A percentile compares a stretch with the other conserved stretches of the same genome.
Conservation (phyloP, 1,139 yeast genomes). For the Hansenula sp. region DNA sequence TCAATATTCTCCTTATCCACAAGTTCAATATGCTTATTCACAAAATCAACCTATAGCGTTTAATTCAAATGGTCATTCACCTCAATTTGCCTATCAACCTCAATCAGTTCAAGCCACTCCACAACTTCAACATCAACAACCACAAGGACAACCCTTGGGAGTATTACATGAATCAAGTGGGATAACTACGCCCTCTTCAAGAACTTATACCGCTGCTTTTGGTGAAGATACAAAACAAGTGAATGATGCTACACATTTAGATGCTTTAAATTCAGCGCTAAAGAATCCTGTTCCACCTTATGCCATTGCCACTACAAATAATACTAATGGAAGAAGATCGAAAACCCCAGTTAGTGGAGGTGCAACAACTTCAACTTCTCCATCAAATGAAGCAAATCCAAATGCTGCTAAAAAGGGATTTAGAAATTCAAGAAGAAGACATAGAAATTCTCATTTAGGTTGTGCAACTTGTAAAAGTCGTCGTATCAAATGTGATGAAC, state of each 20-base stretch:
- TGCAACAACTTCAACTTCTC: background rate
- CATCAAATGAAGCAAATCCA: constrained; percentile 5
- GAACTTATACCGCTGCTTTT: background rate
- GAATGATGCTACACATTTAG: background rate
- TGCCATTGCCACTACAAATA: constrained; percentile 23
- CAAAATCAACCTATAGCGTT: background rate
- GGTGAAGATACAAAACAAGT: background rate
- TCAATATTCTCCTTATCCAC: background rate
- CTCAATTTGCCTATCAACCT: background rate
- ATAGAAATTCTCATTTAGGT: constrained; percentile 54
- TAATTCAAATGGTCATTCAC: background rate
- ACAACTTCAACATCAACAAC: background rate
- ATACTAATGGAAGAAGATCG: constrained; percentile 10
- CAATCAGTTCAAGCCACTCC: background rate
- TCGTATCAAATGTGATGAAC: constrained; percentile 65
- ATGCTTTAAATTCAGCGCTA: constrained; percentile 23
- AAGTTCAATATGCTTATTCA: constrained; percentile 1
- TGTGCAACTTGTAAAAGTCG: constrained; percentile 67
- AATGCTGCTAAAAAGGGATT: constrained; percentile 24
- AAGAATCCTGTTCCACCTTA: constrained; percentile 32
- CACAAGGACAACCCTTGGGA: background rate
- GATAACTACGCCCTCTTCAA: background rate
- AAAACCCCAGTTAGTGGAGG: constrained; percentile 3
- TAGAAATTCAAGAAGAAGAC: constrained; percentile 53
- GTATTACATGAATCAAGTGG: background rate